A percentile compares a stretch with the other conserved stretches of the same genome.
These are phyloP conservation scores for Thyridium curvatum DNA, from an alignment of 2,329 filamentous ascomycete genomes.

Conservation along the genomic window DNA sequence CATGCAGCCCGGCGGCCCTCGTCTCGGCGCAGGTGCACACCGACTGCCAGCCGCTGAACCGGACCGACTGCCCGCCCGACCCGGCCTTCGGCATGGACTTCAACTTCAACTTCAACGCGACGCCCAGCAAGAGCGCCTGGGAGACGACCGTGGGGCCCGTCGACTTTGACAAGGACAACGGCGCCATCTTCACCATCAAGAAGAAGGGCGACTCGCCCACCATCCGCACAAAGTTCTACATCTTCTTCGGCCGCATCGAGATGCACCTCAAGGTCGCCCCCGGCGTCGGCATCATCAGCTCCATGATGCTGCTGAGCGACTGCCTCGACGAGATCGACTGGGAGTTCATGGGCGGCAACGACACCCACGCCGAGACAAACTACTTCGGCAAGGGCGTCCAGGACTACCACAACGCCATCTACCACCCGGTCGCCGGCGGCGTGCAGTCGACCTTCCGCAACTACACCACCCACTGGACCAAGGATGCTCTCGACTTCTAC, in stretches of 20 bases:
- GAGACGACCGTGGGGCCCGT: constrained; percentile 62
- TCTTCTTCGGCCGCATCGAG: constrained; percentile 79
- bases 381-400: constrained; percentile 69
- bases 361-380: constrained; percentile 60
- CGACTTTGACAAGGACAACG: constrained; percentile 48
- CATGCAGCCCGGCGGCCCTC: constrained; percentile 28
- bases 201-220: constrained; percentile 72
- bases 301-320: constrained; percentile 77
- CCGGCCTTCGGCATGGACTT: constrained; percentile 62
- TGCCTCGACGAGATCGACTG: constrained; percentile 86
- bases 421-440: constrained; percentile 46
- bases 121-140: constrained; percentile 56
- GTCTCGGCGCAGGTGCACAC: constrained; percentile 68
- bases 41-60: constrained; percentile 69
- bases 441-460: constrained; percentile 62
- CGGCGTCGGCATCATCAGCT: constrained; percentile 71
- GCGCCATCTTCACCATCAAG: constrained; percentile 66
- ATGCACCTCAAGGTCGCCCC: constrained; percentile 69
- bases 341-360: constrained; percentile 69
- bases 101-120: constrained; percentile 58
- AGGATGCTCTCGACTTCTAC: constrained; percentile 58
- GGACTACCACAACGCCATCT: constrained; percentile 47
- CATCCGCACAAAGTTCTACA: constrained; percentile 72
- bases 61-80: constrained; percentile 60
- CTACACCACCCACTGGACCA: constrained; percentile 70